Evolutionary conservation across 495 filamentous ascomycete genomes (phyloP), one percentile per base, ranked within the genome.

Genomic region (Apodospora peruviana): DNA sequence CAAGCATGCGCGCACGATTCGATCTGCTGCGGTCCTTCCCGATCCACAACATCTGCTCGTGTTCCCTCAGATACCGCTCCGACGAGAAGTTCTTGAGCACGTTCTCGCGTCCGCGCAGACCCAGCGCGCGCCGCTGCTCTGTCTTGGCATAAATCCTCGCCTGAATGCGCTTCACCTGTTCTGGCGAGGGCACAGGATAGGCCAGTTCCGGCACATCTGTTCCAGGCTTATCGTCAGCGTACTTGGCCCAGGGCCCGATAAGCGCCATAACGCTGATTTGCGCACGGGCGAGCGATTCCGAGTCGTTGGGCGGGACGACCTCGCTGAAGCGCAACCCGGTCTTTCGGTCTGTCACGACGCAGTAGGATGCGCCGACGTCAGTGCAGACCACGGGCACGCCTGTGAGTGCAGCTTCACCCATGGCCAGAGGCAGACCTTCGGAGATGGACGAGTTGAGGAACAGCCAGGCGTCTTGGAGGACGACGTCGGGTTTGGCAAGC

Each of bases 1-100:
- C n/a, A n/a, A n/a, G n/a, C n/a, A n/a, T n/a, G n/a, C n/a, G n/a
- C n/a, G n/a, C n/a, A n/a, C n/a, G n/a, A n/a, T n/a, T n/a, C n/a
- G n/a, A n/a, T n/a, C n/a, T n/a, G n/a, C 48, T 50, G 16, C 36
- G 24, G 20, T 52, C 23, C 58, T 82, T 82, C 27, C 76, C 76
- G 27, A 82, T 76, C 79, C 79, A 82, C 21, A 81, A 69, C 79
- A 81, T 81, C 56, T 84, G 80, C 58, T 84, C 80, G 58, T 84
- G 80, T 58, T 84, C 80, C 23, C 80, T 77, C 12, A 84, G 76
- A 52, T 83, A 84, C 0, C 80, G 72, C 34, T 79, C 78, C 2
- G 73, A 72, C 23, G 71, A 74, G 64, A 84, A 83, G 17, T 70
- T 76, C 47, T 77, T 79, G 49, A 78, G 78, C 2, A 82, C 79